Conservation (phyloP, 768 basidiomycete genomes). For the Tricholoma furcatifolium region DNA sequence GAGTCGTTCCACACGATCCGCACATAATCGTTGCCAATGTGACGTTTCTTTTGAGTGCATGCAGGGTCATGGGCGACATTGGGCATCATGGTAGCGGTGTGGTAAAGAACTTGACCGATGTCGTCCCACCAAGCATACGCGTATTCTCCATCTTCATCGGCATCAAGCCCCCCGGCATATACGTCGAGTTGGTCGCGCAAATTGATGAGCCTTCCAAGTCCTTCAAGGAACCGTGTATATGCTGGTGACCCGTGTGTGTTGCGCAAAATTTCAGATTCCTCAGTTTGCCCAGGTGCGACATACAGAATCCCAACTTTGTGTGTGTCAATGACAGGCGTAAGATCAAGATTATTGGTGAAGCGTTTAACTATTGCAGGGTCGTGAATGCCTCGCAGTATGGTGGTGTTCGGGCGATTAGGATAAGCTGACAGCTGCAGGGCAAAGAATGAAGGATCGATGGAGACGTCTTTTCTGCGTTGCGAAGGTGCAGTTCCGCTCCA, state of each 20-base stretch:
- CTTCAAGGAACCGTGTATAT: slow-evolving; percentile 90
- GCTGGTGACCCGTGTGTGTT: slow-evolving; percentile 94
- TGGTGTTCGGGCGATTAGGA: slow-evolving; percentile 40
- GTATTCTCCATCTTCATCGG: slow-evolving; percentile 92
- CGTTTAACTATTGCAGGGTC: slow-evolving; percentile 54
- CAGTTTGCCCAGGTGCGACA: slow-evolving; percentile 86
- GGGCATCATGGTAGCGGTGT: slow-evolving; percentile 98
- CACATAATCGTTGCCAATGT: slow-evolving; percentile 96
- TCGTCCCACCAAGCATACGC: slow-evolving; percentile 99
- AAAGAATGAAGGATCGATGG: slow-evolving; percentile 82
- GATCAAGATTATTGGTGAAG: slow-evolving; percentile 70
- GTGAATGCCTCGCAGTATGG: slow-evolving; percentile 43
- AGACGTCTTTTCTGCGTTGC: slow-evolving; percentile 83
- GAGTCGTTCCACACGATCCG: slow-evolving; percentile 99
- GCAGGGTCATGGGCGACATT: slow-evolving; percentile 64
- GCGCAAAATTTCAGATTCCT: slow-evolving; percentile 81
- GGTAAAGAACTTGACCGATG: slow-evolving; percentile 91
- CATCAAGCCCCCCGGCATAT: slow-evolving; percentile 88
- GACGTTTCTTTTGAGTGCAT: slow-evolving; percentile 85
- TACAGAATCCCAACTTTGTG: slow-evolving; percentile 97
- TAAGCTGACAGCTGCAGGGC: slow-evolving; percentile 81
- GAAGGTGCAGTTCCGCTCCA: slow-evolving; percentile 88
- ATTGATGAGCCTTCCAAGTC: slow-evolving; percentile 84
- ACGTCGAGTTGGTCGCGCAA: slow-evolving; percentile 89
- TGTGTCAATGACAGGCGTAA: slow-evolving; percentile 92